These are phyloP conservation scores for Solanum medicagineum DNA, from an alignment of 257 asterid species.

Conservation along the genomic window DNA sequence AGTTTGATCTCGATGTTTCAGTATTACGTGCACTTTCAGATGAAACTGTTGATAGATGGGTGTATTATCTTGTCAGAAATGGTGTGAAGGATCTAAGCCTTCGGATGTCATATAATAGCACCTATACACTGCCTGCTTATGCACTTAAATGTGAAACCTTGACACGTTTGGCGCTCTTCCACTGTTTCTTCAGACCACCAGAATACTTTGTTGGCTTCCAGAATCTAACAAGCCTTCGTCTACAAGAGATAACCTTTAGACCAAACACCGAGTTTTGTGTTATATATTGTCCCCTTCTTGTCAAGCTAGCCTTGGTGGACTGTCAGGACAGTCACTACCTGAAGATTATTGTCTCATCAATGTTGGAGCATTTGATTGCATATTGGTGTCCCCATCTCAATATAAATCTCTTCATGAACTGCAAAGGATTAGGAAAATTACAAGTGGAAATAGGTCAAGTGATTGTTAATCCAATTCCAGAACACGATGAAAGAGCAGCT, in stretches of 20 bases:
- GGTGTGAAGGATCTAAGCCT: background rate
- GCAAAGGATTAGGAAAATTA: background rate
- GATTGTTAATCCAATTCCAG: no score
- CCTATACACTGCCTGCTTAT: background rate
- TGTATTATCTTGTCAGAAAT: background rate
- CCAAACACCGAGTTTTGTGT: background rate
- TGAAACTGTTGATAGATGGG: background rate
- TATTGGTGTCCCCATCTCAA: background rate
- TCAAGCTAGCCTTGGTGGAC: background rate
- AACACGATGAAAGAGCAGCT: background rate
- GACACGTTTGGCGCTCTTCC: no score
- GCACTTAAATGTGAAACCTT: background rate
- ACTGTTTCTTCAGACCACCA: no score
- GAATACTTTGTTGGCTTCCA: no score
- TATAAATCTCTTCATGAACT: background rate
- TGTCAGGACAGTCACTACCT: background rate
- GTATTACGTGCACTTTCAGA: background rate
- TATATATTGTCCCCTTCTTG: background rate
- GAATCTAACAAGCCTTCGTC: no score
- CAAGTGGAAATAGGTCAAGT: background rate
- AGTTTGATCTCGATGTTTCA: background rate
- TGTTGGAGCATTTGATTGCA: background rate
- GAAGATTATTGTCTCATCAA: background rate
- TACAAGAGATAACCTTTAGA: background rate
- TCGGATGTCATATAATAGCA: background rate